A percentile compares a stretch with the other conserved stretches of the same genome.
These are phyloP conservation scores for Tetraselmis striata DNA, from an alignment of 139 green algal genomes.

Conservation along the genomic window DNA sequence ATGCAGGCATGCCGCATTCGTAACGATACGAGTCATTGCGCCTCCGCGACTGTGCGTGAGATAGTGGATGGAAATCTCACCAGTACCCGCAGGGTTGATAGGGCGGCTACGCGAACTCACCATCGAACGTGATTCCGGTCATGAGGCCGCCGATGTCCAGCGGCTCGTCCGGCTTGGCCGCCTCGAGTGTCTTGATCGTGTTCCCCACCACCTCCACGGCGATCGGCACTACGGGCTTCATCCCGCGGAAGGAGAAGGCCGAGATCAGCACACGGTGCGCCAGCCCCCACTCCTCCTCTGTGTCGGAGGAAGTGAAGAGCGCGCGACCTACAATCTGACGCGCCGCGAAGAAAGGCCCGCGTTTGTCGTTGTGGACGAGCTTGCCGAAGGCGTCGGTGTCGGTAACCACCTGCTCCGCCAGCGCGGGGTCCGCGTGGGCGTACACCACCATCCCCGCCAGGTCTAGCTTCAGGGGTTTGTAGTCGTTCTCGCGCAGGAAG, in stretches of 20 bases:
- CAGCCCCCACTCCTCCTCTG: conserved; percentile 12
- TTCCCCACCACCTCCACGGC: neutral
- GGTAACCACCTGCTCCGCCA: neutral
- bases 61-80: too few species aligned
- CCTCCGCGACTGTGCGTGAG: too few species aligned
- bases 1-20: too few species aligned
- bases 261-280: conserved; percentile 17
- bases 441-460: neutral
- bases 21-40: too few species aligned
- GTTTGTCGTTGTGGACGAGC: neutral
- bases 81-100: too few species aligned
- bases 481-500: neutral
- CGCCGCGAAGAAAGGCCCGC: neutral
- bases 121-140: conserved; percentile 20
- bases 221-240: conserved; percentile 10
- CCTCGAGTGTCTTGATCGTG: conserved; percentile 7
- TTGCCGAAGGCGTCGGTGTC: neutral
- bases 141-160: conserved; percentile 10
- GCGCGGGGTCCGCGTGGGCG: neutral
- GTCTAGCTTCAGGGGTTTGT: neutral
- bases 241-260: conserved; percentile 5
- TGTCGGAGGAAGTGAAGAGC: conserved; percentile 17
- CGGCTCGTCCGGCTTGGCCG: neutral
- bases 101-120: conserved; percentile 5
- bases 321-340: neutral